Evolutionary conservation across 2,329 filamentous ascomycete genomes (phyloP), one percentile per base, ranked within the genome.

Genomic region (Venturia carpophila): DNA sequence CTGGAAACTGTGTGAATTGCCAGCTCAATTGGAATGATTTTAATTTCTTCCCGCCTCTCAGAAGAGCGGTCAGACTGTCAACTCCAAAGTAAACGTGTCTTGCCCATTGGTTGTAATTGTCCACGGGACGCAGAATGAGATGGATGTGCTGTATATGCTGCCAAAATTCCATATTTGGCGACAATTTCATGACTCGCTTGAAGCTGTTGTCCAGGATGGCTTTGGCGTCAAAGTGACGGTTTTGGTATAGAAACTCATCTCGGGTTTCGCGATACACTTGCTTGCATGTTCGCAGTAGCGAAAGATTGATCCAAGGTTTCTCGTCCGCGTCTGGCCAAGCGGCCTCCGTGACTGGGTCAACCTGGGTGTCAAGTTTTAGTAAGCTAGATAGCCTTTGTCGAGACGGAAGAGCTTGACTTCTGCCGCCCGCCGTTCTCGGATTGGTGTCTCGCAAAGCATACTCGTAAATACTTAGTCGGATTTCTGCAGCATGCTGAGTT

Each of bases 111-210:
- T 24, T 17, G 19, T 21, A 52, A 39, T 63, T 63, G 34, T 42
- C 39, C 3, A 52, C 52, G 15, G 63, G 27, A 10, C 34, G 47
- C 21, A 64, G 27, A 19, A 52, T 47, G 39, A 64, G 49, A 24
- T 58, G 34, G n/a, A 64, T 39, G 39, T 64, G 63, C 21, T 58
- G 63, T 3, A 64, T 64, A 19, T 64, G 47, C 13, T 58, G 47
- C 63, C 63, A 64, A 27, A 64, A 64, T 7, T 10, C 15, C 63
- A 64, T 19, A 7, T 39, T 42, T 27, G 45, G 63, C 9, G 37
- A 34, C n/a, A 58, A 21, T 3, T 42, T 15, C 49, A 42, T 58
- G n/a, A 37, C 9, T 1, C 19, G 2, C 13, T 37, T 15, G 63
- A 64, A 64, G 15, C 21, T 19, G 13, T 58, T n/a, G 15, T 64